phyloP scores from a whole-genome alignment of 768 basidiomycete species.

The Amyloporia xantha region DNA sequence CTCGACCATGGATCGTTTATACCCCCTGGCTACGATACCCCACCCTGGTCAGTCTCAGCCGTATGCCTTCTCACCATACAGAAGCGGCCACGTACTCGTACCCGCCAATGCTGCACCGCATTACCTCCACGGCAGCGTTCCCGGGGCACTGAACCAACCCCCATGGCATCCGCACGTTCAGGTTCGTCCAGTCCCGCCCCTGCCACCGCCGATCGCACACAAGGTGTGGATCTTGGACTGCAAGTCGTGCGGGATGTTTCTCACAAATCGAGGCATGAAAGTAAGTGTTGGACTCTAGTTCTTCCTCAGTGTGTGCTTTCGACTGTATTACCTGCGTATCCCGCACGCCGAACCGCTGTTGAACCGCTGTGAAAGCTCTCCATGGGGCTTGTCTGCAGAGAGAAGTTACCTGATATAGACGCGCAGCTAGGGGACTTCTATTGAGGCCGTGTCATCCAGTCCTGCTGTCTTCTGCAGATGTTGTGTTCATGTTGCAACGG shows the following conservation, averaged over 20 bases:
- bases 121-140: background rate
- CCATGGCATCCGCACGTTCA: background rate
- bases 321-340: background rate
- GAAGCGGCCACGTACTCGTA: background rate
- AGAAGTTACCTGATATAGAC: too few relatives aligned
- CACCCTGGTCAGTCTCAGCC: background rate
- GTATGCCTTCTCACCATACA: background rate
- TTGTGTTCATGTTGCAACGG: too few relatives aligned
- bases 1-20: background rate
- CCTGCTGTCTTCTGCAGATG: too few relatives aligned
- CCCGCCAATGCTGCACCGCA: too few relatives aligned
- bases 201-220: constrained; percentile 35
- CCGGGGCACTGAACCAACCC: background rate
- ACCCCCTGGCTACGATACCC: background rate
- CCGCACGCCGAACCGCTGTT: too few relatives aligned
- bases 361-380: too few relatives aligned
- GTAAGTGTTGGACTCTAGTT: constrained; percentile 28
- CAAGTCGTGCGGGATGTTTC: constrained; percentile 61
- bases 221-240: constrained; percentile 83
- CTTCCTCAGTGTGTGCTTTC: background rate
- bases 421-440: too few relatives aligned
- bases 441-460: too few relatives aligned
- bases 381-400: too few relatives aligned
- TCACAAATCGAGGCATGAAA: constrained; percentile 86
- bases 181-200: background rate